Conservation (phyloP, 129 eudicot genomes). For the Kitagawia praeruptora region DNA sequence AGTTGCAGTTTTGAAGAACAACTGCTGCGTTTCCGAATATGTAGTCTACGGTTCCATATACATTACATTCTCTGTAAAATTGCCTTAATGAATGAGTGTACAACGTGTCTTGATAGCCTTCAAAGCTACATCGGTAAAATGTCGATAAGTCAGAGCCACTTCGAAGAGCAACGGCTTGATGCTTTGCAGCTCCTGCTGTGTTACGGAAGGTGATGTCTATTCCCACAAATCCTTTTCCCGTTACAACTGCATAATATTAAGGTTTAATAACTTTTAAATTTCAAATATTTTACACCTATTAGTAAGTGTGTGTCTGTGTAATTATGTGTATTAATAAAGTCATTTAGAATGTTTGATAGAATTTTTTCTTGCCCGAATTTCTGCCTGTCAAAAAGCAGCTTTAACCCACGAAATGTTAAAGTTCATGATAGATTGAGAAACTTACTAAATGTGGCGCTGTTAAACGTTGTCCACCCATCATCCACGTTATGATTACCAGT, state of each 20-base stretch:
- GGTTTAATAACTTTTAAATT: background rate
- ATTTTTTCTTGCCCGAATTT: too few species aligned
- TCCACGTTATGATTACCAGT: background rate
- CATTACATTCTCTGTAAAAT: slow-evolving; percentile 30
- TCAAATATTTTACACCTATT: background rate
- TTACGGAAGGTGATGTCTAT: slow-evolving; percentile 24
- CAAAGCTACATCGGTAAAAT: slow-evolving; percentile 33
- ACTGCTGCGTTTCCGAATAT: slow-evolving; percentile 33
- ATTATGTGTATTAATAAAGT: too few species aligned
- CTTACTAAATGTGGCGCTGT: slow-evolving; percentile 26
- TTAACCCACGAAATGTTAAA: background rate
- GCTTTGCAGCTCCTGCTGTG: slow-evolving; percentile 29
- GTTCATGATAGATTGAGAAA: background rate
- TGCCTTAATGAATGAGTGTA: slow-evolving; percentile 29
- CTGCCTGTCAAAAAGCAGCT: background rate
- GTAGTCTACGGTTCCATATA: slow-evolving; percentile 29
- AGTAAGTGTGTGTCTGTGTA: too few species aligned
- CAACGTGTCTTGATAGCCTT: slow-evolving; percentile 36
- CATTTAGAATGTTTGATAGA: too few species aligned
- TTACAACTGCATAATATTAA: slow-evolving; percentile 22
- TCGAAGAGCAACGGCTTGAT: slow-evolving; percentile 35
- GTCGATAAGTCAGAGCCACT: slow-evolving; percentile 28
- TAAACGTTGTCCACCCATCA: slow-evolving; percentile 2
- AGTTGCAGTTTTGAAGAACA: slow-evolving; percentile 26
- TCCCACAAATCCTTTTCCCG: slow-evolving; percentile 22